A percentile compares a stretch with the other conserved stretches of the same genome.
Evolutionary conservation across 164 flowering plant genomes (phyloP).

Genomic region (Kingdonia uniflora): DNA sequence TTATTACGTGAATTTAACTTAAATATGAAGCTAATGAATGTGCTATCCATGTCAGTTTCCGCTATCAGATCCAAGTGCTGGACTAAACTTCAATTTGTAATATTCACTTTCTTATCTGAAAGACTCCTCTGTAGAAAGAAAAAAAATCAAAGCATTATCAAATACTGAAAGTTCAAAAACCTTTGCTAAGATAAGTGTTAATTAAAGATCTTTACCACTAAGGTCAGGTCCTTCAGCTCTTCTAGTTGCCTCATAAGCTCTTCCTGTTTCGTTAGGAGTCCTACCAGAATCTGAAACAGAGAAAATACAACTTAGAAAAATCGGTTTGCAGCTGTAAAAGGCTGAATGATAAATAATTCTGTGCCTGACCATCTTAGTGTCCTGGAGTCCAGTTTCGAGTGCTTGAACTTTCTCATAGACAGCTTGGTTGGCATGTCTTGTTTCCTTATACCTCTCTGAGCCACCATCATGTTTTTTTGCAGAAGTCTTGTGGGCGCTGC

Average conservation of each 20-base stretch:
- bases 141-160: background rate
- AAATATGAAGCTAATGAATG: too few species aligned
- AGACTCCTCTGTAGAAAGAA: slow-evolving; percentile 5
- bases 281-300: slow-evolving; percentile 23
- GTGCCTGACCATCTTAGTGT: slow-evolving; percentile 30
- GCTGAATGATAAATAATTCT: slow-evolving; percentile 7
- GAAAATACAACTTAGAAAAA: background rate
- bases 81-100: slow-evolving; percentile 4
- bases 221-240: slow-evolving; percentile 19
- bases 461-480: background rate
- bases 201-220: slow-evolving; percentile 7
- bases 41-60: too few species aligned
- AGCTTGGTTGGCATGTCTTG: slow-evolving; percentile 6
- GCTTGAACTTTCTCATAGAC: slow-evolving; percentile 21
- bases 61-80: too few species aligned
- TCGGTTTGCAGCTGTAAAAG: background rate
- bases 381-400: slow-evolving; percentile 29
- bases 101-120: slow-evolving; percentile 6
- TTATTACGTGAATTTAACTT: too few species aligned
- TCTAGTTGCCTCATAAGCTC: slow-evolving; percentile 25
- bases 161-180: background rate
- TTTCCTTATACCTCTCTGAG: slow-evolving; percentile 6
- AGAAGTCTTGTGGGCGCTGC: background rate
- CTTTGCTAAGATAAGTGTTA: background rate
- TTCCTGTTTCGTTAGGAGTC: slow-evolving; percentile 14